Evolutionary conservation across 1,139 yeast genomes (phyloP).

Genomic region (Yamadazyma spencermartinsiae): DNA sequence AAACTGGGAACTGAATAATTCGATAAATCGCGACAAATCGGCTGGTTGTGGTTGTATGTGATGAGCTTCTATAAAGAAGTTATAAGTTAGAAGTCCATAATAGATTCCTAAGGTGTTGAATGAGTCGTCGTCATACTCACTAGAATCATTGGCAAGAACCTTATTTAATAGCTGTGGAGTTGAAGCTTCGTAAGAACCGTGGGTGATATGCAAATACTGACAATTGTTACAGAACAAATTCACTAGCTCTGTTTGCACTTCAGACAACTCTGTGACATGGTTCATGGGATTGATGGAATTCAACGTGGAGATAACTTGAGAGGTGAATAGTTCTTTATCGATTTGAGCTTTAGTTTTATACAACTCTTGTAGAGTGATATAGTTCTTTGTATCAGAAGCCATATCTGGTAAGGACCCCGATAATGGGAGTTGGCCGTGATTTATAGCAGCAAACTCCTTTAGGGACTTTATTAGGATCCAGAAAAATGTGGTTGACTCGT

Average conservation of each 20-base stretch:
- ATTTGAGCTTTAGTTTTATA: slow-evolving; percentile 56
- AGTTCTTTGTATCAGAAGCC: slow-evolving; percentile 74
- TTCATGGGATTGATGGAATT: too few species aligned
- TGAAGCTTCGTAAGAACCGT: slow-evolving; percentile 30
- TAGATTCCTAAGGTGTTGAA: slow-evolving; percentile 31
- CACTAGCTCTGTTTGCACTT: slow-evolving; percentile 30
- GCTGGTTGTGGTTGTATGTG: slow-evolving; percentile 19
- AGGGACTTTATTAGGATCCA: slow-evolving; percentile 67
- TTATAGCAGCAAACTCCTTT: slow-evolving; percentile 42
- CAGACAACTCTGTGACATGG: background rate
- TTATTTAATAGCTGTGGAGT: slow-evolving; percentile 18
- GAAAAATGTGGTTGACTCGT: slow-evolving; percentile 37
- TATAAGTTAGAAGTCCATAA: slow-evolving; percentile 36
- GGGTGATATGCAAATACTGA: slow-evolving; percentile 35
- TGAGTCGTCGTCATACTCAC: slow-evolving; percentile 21
- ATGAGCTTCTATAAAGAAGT: slow-evolving; percentile 21
- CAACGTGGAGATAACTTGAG: too few species aligned
- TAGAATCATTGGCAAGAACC: slow-evolving; percentile 16
- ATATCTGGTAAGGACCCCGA: slow-evolving; percentile 84
- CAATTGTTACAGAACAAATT: slow-evolving; percentile 62
- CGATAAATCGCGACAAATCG: slow-evolving; percentile 23
- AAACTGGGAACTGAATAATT: slow-evolving; percentile 17
- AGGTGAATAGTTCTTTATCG: slow-evolving; percentile 48
- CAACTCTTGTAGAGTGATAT: slow-evolving; percentile 55
- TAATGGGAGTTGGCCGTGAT: slow-evolving; percentile 57